Base-by-base conservation (phyloP, 208 protist species). In the Leishmania guyanensis region DNA sequence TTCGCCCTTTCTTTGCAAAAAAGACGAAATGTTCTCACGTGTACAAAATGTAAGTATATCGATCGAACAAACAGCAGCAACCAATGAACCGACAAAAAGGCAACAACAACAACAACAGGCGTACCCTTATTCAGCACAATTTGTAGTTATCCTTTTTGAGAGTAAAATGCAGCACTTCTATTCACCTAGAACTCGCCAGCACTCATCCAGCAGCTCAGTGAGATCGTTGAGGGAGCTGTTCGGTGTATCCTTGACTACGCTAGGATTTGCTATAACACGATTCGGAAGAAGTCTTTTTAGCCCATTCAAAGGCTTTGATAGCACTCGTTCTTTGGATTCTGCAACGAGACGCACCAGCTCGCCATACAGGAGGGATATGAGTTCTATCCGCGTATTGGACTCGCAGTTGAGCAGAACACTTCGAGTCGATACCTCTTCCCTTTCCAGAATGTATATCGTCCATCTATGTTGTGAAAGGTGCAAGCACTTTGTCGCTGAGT, bases 171-270 rank as follows among this genome's bases (percentile, higher is more conserved):
- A 51, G 68, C 5, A 22, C 33, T 26, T 70, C n/a, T 80, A 84
- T 33, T 75, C 75, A n/a, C 79, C 77, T 33, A 85, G 72, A 29
- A 58, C 69, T 43, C 73, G 62, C 66, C 86, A 78, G 53, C 79
- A 84, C 62, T 88, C 80, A 48, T 71, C 85, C 60, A 84, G 80
- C n/a, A 83, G 62, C 29, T 73, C 66, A 43, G 78, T 76, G 20
- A 86, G 72, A 76, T 81, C 77, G 56, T 78, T 75, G 16, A 85
- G 39, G 2, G 82, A 81, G 29, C 46, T 75, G 48, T 39, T 36
- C 8, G 64, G 56, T 10, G 72, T 75, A 46, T 62, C 36, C 62
- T 74, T 58, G 1, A 26, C n/a, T n/a, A 39, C n/a, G 33, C 1
- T 56, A 26, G 12, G 17, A 53, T 62, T 39, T 39, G 54, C 14